A percentile compares a stretch with the other conserved stretches of the same genome.
phyloP scores from a whole-genome alignment of 2,329 filamentous ascomycete genomes.

The Albophoma yamanashiensis region DNA sequence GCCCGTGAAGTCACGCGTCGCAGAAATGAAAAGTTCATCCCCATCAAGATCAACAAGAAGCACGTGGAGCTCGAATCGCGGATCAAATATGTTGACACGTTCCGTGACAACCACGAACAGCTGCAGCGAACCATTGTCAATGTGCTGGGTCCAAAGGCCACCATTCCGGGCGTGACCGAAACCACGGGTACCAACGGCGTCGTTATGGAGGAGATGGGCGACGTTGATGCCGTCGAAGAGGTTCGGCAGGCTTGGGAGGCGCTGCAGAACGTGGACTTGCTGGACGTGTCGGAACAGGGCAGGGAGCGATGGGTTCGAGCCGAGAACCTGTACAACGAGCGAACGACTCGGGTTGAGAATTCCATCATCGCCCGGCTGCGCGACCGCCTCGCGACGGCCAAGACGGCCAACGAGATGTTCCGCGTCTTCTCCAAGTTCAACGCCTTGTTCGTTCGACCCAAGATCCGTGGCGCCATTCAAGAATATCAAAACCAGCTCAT shows the following conservation, averaged over 20 bases:
- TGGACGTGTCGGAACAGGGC: slow-evolving; percentile 84
- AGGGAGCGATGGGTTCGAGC: slow-evolving; percentile 88
- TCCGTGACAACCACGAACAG: slow-evolving; percentile 95
- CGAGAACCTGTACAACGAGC: slow-evolving; percentile 93
- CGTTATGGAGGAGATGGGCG: slow-evolving; percentile 87
- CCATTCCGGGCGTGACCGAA: slow-evolving; percentile 41
- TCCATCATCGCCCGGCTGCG: slow-evolving; percentile 92
- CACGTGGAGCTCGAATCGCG: slow-evolving; percentile 85
- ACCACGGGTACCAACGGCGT: slow-evolving; percentile 47
- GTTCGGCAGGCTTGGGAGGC: slow-evolving; percentile 91
- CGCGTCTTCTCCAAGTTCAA: slow-evolving; percentile 99
- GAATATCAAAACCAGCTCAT: slow-evolving; percentile 98
- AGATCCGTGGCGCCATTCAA: slow-evolving; percentile 94
- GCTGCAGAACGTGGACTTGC: slow-evolving; percentile 85
- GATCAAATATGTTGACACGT: slow-evolving; percentile 86
- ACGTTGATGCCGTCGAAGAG: slow-evolving; percentile 94
- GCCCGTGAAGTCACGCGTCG: slow-evolving; percentile 89
- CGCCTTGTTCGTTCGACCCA: slow-evolving; percentile 94
- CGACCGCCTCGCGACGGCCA: slow-evolving; percentile 87
- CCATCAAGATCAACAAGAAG: slow-evolving; percentile 86
- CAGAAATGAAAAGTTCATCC: slow-evolving; percentile 95
- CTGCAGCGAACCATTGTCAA: slow-evolving; percentile 93
- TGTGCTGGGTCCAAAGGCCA: slow-evolving; percentile 72
- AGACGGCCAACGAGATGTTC: slow-evolving; percentile 99
- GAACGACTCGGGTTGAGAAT: slow-evolving; percentile 94